Base-by-base conservation (phyloP, 305 asterid genomes). In the Fraxinus nigra region DNA sequence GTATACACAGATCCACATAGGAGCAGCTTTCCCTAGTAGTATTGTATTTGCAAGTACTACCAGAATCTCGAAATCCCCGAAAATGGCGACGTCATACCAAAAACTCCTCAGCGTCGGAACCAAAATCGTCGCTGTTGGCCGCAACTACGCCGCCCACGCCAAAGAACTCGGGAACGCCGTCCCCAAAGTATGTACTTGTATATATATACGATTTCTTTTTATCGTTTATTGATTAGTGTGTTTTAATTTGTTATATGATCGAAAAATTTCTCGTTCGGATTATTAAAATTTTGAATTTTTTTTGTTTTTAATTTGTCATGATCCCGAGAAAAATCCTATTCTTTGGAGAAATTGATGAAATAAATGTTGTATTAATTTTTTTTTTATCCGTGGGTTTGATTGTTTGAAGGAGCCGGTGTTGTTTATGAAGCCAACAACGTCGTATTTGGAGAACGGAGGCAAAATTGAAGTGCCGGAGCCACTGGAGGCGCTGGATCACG, bases 101-200 rank as follows among this genome's bases (percentile, higher is more conserved):
- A 93, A 95, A 84, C 97, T 95, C 75, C 82, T 95, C 24, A 78
- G 86, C 69, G 90, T 84, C 80, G 96, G 97, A 80, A 94, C 98
- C 72, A 95, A 95, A 79, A 94, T 95, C 89, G 87, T 95, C 83
- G 97, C 86, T 87, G 99, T 95, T 79, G 98, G 99, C 74, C 97
- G 99, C 43, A 95, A 95, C 87, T 95, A 95, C 91, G 99, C 95
- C 76, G 98, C 97, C 61, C 97, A 95, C 89, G 98, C 98, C 51
- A 95, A 94, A 59, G 99, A 95, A 82, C 94, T 95, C 79, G 97
- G 98, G 51, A 95, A 95, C 89, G 95, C 98, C 79, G 90, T 93
- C 37, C 98, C 99, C 33, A 95, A 92, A 85, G 98, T 93, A 77
- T 16, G 11, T 7, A 40, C 37, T 7, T 75, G 48, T 0, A 6